phyloP scores from a whole-genome alignment of 2,329 filamentous ascomycete species.

The Trichoderma atroviride region DNA sequence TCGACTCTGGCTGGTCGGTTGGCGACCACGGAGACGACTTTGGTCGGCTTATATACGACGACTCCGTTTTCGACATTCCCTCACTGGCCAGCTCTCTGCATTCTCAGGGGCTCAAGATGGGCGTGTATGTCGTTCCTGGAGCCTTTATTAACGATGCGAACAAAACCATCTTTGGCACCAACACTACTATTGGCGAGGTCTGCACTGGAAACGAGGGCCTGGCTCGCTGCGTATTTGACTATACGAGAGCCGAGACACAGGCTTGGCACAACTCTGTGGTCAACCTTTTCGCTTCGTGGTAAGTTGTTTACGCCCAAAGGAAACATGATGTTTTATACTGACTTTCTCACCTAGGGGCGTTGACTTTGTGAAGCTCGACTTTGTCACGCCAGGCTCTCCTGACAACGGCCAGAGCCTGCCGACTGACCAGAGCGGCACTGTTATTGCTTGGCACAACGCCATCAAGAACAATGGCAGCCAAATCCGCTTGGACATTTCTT shows the following conservation, averaged over 20 bases:
- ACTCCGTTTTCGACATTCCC: constrained; percentile 28
- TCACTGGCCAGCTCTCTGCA: constrained; percentile 28
- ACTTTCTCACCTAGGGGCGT: constrained; percentile 22
- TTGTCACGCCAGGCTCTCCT: constrained; percentile 31
- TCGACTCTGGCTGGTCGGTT: constrained; percentile 32
- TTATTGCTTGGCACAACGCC: constrained; percentile 30
- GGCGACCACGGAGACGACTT: constrained; percentile 30
- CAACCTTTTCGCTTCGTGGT: constrained; percentile 30
- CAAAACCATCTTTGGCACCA: constrained; percentile 29
- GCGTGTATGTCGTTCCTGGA: constrained; percentile 30
- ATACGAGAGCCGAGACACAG: constrained; percentile 28
- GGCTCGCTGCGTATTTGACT: constrained; percentile 29
- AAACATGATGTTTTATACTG: neutral
- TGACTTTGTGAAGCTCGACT: constrained; percentile 32
- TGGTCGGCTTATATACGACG: constrained; percentile 30
- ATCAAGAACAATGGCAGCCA: constrained; percentile 27
- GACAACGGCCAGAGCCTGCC: constrained; percentile 30
- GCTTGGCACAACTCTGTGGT: constrained; percentile 30
- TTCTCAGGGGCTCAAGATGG: constrained; percentile 26
- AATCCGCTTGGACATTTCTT: constrained; percentile 31
- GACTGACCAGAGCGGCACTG: constrained; percentile 28
- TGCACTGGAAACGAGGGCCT: constrained; percentile 29
- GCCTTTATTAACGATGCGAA: constrained; percentile 28
- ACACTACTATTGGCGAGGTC: constrained; percentile 29
- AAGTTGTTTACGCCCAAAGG: neutral